Evolutionary conservation across 1,284 basidiomycete genomes (phyloP).

Genomic region (Leccinum solheimii): DNA sequence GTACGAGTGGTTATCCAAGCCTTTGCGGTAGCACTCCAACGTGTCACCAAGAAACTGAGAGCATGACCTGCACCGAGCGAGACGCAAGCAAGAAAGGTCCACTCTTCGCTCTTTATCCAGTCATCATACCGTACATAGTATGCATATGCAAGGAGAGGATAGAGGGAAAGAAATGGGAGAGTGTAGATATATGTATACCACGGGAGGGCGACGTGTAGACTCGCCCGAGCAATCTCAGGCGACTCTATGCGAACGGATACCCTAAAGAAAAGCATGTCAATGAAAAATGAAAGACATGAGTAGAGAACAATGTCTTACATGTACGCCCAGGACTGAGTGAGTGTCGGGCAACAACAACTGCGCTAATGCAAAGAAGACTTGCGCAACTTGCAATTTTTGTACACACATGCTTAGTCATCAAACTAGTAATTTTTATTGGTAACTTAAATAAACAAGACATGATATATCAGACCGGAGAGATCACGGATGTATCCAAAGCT

Average conservation of each 20-base stretch:
- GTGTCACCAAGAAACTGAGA: slow-evolving; percentile 88
- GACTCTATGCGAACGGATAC: slow-evolving; percentile 65
- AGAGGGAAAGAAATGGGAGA: slow-evolving; percentile 81
- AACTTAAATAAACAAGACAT: too few relatives aligned
- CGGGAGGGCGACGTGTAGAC: slow-evolving; percentile 80
- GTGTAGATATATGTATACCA: slow-evolving; percentile 82
- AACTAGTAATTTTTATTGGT: too few relatives aligned
- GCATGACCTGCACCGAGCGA: slow-evolving; percentile 86
- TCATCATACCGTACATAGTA: slow-evolving; percentile 91
- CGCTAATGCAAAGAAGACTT: background rate
- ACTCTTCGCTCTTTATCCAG: slow-evolving; percentile 91
- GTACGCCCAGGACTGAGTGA: slow-evolving; percentile 9
- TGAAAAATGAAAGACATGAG: background rate
- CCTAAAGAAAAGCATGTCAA: slow-evolving; percentile 14
- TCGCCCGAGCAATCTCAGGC: slow-evolving; percentile 82
- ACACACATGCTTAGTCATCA: slow-evolving; percentile 24
- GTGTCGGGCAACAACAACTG: too few relatives aligned
- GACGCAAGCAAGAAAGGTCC: slow-evolving; percentile 94
- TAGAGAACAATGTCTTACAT: slow-evolving; percentile 15
- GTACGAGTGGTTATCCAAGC: slow-evolving; percentile 77
- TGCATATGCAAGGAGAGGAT: slow-evolving; percentile 89
- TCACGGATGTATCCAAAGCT: slow-evolving; percentile 19
- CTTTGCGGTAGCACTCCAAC: slow-evolving; percentile 84
- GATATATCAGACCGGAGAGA: background rate
- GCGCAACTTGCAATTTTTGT: slow-evolving; percentile 4